Evolutionary conservation across 768 basidiomycete genomes (phyloP).

Genomic region (Lactifluus pinguis): DNA sequence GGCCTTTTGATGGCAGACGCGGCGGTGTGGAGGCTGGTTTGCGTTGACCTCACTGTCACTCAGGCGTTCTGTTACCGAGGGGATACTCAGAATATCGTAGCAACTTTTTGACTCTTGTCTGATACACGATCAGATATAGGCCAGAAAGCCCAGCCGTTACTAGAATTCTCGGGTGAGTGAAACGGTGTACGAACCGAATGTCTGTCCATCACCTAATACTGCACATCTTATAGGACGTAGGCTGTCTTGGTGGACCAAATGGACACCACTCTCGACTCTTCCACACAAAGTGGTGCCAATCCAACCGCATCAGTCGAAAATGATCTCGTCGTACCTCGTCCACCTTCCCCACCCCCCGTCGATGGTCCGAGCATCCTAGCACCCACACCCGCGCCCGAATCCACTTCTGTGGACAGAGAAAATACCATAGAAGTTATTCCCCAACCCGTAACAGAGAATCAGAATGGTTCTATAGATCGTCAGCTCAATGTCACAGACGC

Average conservation of each 20-base stretch:
- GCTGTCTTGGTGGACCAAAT: not conserved
- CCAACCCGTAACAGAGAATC: slow-evolving; percentile 5
- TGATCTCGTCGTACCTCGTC: not conserved
- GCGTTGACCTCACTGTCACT: not conserved
- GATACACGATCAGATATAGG: not conserved
- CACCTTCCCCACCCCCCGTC: not conserved
- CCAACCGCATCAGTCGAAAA: not conserved
- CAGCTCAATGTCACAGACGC: slow-evolving; percentile 56
- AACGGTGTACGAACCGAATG: not conserved
- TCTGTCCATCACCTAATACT: not conserved
- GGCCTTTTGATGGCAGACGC: not conserved
- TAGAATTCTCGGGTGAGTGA: not conserved
- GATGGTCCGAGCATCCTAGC: not conserved
- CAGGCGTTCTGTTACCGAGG: not conserved
- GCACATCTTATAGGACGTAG: not conserved
- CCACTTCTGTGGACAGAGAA: not conserved
- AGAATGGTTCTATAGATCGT: slow-evolving; percentile 25
- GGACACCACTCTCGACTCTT: not conserved
- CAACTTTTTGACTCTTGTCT: not conserved
- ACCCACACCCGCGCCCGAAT: not conserved
- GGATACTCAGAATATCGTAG: not conserved
- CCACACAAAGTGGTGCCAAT: not conserved
- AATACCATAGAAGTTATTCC: not conserved
- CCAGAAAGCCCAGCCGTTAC: not conserved
- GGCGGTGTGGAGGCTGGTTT: not conserved